These are phyloP conservation scores for Salix caprea DNA, from an alignment of 345 rosid species.

Conservation along the genomic window DNA sequence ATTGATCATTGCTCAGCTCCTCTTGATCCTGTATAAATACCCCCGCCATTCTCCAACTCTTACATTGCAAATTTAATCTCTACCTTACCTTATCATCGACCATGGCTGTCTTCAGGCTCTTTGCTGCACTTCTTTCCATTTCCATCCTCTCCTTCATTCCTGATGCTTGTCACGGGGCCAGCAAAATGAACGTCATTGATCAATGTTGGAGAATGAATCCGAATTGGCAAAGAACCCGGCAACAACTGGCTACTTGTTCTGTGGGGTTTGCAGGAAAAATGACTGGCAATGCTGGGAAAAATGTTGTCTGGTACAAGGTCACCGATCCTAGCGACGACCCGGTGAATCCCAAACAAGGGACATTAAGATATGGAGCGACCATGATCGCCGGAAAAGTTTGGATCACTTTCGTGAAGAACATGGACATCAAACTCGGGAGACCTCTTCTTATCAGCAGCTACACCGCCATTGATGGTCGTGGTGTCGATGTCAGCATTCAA, in stretches of 20 bases:
- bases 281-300: conserved; percentile 53
- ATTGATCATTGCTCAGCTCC: not conserved
- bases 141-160: conserved; percentile 9
- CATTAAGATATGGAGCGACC: conserved; percentile 61
- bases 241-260: conserved; percentile 51
- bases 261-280: conserved; percentile 67
- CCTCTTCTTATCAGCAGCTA: conserved; percentile 62
- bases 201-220: conserved; percentile 58
- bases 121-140: conserved; percentile 9
- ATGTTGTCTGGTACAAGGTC: conserved; percentile 40
- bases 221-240: conserved; percentile 44
- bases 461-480: conserved; percentile 72
- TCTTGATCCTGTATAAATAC: not conserved
- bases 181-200: conserved; percentile 55
- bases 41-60: not conserved
- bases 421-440: conserved; percentile 48
- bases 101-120: conserved; percentile 5
- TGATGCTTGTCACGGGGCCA: conserved; percentile 2
- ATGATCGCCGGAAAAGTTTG: conserved; percentile 51
- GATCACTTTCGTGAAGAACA: conserved; percentile 64
- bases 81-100: not conserved
- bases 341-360: conserved; percentile 57
- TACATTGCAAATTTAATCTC: not conserved
- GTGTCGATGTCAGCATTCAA: conserved; percentile 46
- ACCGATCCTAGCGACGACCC: conserved; percentile 66